Evolutionary conservation across 768 basidiomycete species (phyloP), one percentile per base, ranked within the genome.

Genomic region (Agrocybe chaxingu): DNA sequence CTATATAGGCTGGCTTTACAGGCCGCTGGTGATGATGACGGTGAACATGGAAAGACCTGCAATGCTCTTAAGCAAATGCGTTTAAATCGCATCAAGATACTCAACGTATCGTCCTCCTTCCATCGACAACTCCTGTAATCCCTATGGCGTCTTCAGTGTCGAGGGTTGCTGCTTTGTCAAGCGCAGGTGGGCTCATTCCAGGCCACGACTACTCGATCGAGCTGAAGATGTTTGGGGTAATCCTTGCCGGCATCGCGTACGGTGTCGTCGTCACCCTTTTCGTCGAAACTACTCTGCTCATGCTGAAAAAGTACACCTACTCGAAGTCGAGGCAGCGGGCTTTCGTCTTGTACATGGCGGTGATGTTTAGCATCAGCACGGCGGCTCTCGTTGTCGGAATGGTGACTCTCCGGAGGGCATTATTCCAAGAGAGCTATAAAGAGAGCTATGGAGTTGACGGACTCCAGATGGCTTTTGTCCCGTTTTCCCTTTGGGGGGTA

Each of bases 401-500:
- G 7, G 38, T 55, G 19, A 46, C 45, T 1, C 13, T 43, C 30
- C 24, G 40, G 36, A 48, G 33, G 18, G 29, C 49, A 2, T 42
- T 54, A 16, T 54, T 55, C 39, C 42, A 32, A 24, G 24, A 24
- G 1, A 45, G 36, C 4, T 36, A 24, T 24, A 24, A 19, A 11
- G 39, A 13, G 6, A 45, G 52, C 34, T 48, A 39, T 12, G 18
- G 39, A 18, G 45, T 58, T 7, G 39, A 47, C 16, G 48, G 46
- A 7, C 50, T 49, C 7, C 43, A 47, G 8, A 51, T 54, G 4
- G 29, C 45, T 32, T 41, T 49, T 36, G 46, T 58, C 38, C 54
- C 57, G 3, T 42, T 56, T 29, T 45, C 52, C 4, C 46, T 55
- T 13, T 58, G 57, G 57, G 52, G 46, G 2, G 52, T 51, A 12